Evolutionary conservation across 2,329 filamentous ascomycete genomes (phyloP), one percentile per base, ranked within the genome.

Genomic region (Botrytis cinerea): DNA sequence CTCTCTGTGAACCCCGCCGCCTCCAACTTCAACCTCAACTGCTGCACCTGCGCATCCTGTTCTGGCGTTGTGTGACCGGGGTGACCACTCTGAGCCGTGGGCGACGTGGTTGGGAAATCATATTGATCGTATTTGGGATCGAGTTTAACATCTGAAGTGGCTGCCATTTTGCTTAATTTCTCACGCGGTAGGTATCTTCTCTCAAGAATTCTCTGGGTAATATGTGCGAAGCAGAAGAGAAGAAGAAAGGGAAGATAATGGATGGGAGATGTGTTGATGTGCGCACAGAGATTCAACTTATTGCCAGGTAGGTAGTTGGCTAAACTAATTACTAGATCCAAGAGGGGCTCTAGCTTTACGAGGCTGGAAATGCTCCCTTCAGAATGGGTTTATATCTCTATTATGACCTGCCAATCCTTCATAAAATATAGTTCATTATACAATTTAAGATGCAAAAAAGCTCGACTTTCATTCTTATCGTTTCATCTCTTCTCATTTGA

Each of bases 71-170:
- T 92, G 84, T 97, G 90, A 82, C 96, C 96, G 75, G 95, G 91
- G 83, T 98, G 94, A 77, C 96, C 96, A 79, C 86, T 85, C 81
- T 91, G 89, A 64, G 87, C 82, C 78, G 89, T 89, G 72, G 92
- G 89, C 64, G 93, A 90, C 76, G 89, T 91, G 77, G 91, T 93
- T 76, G 96, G 96, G 86, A 89, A 98, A 84, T 98, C 95, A 84
- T 96, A 98, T 86, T 97, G 83, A 85, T 98, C 96, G 87, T 98
- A 97, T 86, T 97, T 98, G 82, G 93, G 88, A 84, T 97, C 91
- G 80, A 94, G 82, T 82, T 89, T 85, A 7, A 79, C 73, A 18
- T 74, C 32, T 9, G 76, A 74, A 20, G 72, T 75, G 40, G 79
- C 67, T 32, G 79, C 77, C 80, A 81, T 81, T 20, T 48, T 77